A percentile compares a stretch with the other conserved stretches of the same genome.
Conservation (phyloP, 23 red algal species). For the Gracilaria vermiculophylla region DNA sequence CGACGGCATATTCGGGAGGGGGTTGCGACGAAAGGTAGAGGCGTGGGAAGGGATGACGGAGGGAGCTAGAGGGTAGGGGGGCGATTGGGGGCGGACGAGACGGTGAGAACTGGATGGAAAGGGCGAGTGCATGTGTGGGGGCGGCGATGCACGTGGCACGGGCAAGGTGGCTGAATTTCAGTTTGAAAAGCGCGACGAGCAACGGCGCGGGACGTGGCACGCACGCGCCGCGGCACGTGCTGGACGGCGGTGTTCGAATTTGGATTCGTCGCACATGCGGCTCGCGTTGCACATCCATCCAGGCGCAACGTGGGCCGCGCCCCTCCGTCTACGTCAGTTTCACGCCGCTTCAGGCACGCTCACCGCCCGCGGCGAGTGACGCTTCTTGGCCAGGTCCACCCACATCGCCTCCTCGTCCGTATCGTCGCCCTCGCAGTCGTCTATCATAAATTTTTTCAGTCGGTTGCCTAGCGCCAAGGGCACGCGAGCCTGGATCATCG, state of each 20-base stretch:
- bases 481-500: slow-evolving; percentile 66
- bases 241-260: background rate
- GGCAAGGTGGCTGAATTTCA: background rate
- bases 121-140: background rate
- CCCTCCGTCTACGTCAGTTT: background rate
- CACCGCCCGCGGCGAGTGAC: slow-evolving; percentile 1
- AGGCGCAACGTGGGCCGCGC: background rate
- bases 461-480: slow-evolving; percentile 49
- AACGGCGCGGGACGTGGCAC: slow-evolving; percentile 10
- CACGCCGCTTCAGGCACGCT: background rate
- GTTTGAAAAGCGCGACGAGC: background rate
- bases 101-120: background rate
- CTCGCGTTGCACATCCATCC: too few relatives aligned
- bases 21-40: background rate
- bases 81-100: background rate
- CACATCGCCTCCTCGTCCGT: slow-evolving; percentile 45
- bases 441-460: slow-evolving; percentile 40
- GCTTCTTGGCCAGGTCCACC: slow-evolving; percentile 61
- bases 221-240: slow-evolving; percentile 9
- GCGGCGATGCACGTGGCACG: slow-evolving; percentile 12
- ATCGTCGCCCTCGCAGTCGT: background rate
- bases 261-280: background rate
- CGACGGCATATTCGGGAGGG: background rate
- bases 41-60: background rate
- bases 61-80: background rate